Base-by-base conservation (phyloP, 176 grass and related monocot species). In the Raddia distichophylla region DNA sequence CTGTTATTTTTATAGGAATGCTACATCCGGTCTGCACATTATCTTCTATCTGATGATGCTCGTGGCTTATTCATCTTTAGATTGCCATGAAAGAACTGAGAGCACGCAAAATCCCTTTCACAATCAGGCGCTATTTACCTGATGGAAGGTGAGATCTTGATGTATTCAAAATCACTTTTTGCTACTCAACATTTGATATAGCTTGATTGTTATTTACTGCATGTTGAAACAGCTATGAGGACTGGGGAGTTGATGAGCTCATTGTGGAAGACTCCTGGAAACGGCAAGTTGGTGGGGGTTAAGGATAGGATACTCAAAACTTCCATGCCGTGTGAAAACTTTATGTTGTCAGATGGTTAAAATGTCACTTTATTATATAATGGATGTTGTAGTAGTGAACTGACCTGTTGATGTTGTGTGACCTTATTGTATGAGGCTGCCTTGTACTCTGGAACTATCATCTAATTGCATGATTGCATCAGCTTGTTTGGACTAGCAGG, bases 41-140 rank as follows among this genome's bases (percentile, higher is more conserved):
- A 46, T 71, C 77, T 60, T 44, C 15, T 37, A 65, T 85, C 14
- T 59, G 47, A 51, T 53, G 19, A 64, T 54, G 12, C 12, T 35
- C 71, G 17, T 56, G 60, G n/a, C 27, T 53, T 69, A 11, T 83
- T 11, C 27, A 74, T 86, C n/a, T 83, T 64, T 64, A 95, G 90
- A 95, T 96, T 67, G 87, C 93, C 80, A 95, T 92, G 90, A 95
- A 95, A 74, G 90, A 92, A 70, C 67, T 92, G 54, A 89, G 90
- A 51, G 74, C 85, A 49, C 87, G 87, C 40, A 95, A 95, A 65
- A 90, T 95, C 60, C 93, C 85, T 44, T 95, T 95, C 71, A 95
- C 93, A 56, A 95, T 92, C 49, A 77, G 87, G 57, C 79, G 93
- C 15, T 95, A 95, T 69, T 84, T 95, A 60, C 87, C 93, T 43